Evolutionary conservation across 768 basidiomycete genomes (phyloP).

Genomic region (Atractiella rhizophila): DNA sequence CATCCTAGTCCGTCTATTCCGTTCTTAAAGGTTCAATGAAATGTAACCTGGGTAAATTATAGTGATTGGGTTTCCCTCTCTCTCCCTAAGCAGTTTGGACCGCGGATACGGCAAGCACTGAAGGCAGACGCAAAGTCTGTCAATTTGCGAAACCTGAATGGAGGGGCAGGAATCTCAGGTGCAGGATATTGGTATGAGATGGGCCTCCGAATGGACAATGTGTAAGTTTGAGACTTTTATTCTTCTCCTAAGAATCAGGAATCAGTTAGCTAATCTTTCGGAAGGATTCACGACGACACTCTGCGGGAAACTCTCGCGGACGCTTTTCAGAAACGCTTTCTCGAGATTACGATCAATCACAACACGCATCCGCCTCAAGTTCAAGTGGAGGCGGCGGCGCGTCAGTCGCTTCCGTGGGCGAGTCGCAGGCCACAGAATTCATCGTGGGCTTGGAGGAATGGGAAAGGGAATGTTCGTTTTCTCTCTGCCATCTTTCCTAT

Average conservation of each 20-base stretch:
- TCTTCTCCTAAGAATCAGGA: no score
- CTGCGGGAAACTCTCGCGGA: constrained; percentile 9
- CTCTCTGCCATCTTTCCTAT: no score
- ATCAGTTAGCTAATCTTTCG: no score
- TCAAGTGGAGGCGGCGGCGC: constrained; percentile 11
- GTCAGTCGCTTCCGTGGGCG: neutral
- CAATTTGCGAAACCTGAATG: constrained; percentile 16
- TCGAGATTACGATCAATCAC: constrained; percentile 17
- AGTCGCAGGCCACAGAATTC: constrained; percentile 14
- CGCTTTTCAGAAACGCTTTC: constrained; percentile 11
- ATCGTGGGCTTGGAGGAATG: constrained; percentile 15
- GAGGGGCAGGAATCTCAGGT: constrained; percentile 12
- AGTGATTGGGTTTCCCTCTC: constrained; percentile 14
- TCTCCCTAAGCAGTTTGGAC: constrained; percentile 13
- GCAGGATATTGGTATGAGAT: neutral
- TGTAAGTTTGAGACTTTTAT: no score
- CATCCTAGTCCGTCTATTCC: constrained; percentile 2
- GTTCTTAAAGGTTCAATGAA: neutral
- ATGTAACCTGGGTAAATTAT: neutral
- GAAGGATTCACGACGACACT: constrained; percentile 12
- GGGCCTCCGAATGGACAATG: no score
- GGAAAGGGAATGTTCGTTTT: constrained; percentile 19
- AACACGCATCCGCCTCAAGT: constrained; percentile 14
- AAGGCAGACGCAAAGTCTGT: constrained; percentile 13
- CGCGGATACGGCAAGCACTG: constrained; percentile 14